These are phyloP conservation scores for Acacia acuminata DNA, from an alignment of 306 rosid species.

Conservation along the genomic window DNA sequence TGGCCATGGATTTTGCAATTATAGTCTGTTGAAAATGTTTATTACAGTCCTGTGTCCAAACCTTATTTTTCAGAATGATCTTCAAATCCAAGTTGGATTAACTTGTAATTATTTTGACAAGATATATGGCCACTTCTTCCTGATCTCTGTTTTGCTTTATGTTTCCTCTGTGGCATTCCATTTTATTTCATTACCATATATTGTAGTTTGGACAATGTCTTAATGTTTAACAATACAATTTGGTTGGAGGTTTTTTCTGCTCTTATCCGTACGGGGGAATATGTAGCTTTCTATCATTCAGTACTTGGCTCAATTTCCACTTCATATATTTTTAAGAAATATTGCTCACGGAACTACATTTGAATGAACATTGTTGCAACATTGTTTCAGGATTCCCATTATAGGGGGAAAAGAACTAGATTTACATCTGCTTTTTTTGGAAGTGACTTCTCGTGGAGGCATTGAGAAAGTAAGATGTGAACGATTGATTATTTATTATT, in stretches of 20 bases:
- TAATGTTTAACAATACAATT: neutral
- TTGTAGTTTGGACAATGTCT: neutral
- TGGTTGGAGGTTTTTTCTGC: neutral
- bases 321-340: neutral
- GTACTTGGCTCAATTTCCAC: neutral
- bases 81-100: neutral
- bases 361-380: neutral
- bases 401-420: slow-evolving; percentile 83
- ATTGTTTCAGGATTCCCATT: slow-evolving; percentile 65
- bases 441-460: slow-evolving; percentile 88
- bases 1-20: neutral
- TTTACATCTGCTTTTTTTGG: slow-evolving; percentile 75
- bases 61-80: neutral
- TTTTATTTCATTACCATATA: neutral
- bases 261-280: neutral
- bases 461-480: slow-evolving; percentile 59
- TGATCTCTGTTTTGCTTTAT: neutral
- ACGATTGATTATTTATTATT: neutral
- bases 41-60: neutral
- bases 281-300: neutral
- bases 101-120: neutral
- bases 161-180: neutral
- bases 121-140: neutral
- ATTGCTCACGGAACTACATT: neutral
- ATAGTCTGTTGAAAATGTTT: neutral